Base-by-base conservation (phyloP, 495 filamentous ascomycete species). In the Clavariopsis aquatica region DNA sequence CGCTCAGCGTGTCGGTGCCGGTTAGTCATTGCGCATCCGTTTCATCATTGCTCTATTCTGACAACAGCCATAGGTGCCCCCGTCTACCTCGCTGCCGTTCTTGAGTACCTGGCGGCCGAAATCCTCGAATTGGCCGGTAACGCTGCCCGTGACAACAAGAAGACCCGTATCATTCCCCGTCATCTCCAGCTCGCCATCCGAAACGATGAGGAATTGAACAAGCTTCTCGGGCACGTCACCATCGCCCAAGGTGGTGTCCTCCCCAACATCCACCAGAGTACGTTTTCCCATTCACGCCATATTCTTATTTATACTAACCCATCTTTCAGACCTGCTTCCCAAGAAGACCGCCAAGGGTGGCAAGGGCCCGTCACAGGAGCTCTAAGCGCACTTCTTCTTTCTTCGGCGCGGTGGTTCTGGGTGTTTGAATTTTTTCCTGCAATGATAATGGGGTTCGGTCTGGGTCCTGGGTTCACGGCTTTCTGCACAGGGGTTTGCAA, bases 171-270 rank as follows among this genome's bases (percentile, higher is more conserved):
- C 84, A 98, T 98, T 70, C 94, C 94, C 68, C 93, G 94, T 78
- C 94, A 98, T 81, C 89, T 98, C 52, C 94, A 98, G 83, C 93
- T 98, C 73, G 94, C 94, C 79, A 98, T 98, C 83, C 89, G 94
- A 71, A 98, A 98, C 80, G 94, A 98, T 79, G 93, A 98, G 86
- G 94, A 98, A 79, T 79, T 98, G 91, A 98, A 98, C 89, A 98
- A 98, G 86, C 92, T 98, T 52, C 84, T 98, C 57, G 94, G 94
- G 60, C 94, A 98, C 76, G 94, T 98, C 81, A 98, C 94, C 76
- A 98, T 98, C 73, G 94, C 94, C 74, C 94, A 98, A 81, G 94
- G 94, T 82, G 94, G 94, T 96, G 94, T 98, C 68, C 85, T 98
- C 57, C 94, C 94, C 77, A 96, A 96, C 86, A 96, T 96, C 69